Evolutionary conservation across 202 grass and related monocot species (phyloP).

Genomic region (Saccharum hybrid): DNA sequence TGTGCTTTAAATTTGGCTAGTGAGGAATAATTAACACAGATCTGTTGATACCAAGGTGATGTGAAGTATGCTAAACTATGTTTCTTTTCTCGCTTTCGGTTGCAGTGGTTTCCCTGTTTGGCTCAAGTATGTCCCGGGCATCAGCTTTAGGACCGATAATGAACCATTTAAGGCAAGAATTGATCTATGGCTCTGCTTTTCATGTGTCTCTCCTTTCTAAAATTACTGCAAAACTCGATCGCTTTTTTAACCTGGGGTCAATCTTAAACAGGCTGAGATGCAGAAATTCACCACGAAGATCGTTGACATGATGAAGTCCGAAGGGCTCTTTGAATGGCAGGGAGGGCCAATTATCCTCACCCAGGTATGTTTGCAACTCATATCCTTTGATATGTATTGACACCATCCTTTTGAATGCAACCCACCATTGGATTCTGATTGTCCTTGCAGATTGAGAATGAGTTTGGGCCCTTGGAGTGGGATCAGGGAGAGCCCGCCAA

Average conservation of each 20-base stretch:
- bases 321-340: constrained; percentile 90
- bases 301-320: constrained; percentile 90
- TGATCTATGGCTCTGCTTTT: constrained; percentile 8
- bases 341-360: constrained; percentile 95
- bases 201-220: constrained; percentile 17
- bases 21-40: background rate
- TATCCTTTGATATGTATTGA: constrained; percentile 26
- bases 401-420: constrained; percentile 37
- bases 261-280: constrained; percentile 75
- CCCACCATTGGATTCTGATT: constrained; percentile 16
- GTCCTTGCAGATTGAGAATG: constrained; percentile 90
- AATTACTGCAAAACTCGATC: constrained; percentile 8
- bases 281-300: constrained; percentile 88
- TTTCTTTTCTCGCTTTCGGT: constrained; percentile 2
- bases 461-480: constrained; percentile 91
- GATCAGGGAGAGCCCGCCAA: constrained; percentile 83
- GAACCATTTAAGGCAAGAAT: constrained; percentile 90
- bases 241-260: background rate
- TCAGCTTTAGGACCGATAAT: constrained; percentile 95
- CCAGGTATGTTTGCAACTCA: constrained; percentile 58
- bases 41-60: constrained; percentile 18
- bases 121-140: constrained; percentile 96
- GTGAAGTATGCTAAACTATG: constrained; percentile 43
- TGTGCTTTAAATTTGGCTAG: constrained; percentile 2
- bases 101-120: constrained; percentile 94